Evolutionary conservation across 495 filamentous ascomycete species (phyloP), one percentile per base, ranked within the genome.

Genomic region (Xylaria sp.): DNA sequence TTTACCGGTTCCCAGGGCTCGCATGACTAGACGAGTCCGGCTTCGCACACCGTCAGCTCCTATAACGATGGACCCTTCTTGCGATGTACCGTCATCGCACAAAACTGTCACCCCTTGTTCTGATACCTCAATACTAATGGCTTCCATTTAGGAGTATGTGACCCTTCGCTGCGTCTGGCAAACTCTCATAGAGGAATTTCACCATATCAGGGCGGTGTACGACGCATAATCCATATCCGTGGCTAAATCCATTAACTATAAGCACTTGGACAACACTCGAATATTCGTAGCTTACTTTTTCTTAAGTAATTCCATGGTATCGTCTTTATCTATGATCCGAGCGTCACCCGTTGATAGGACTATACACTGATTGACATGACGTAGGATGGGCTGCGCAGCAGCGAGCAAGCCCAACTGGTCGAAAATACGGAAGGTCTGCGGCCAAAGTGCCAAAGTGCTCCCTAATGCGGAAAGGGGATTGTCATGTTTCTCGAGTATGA

Each of bases 41-140:
- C 81, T 84, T 63, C 84, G 81, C n/a, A 85, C 79, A 3, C 85
- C 85, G 68, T 88, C 86, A 24, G 82, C 83, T 8, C 85, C 85
- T 21, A 88, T 71, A n/a, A 87, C 77, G 33, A 87, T 68, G 50
- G 79, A 76, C 7, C 85, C 86, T 1, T 76, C 71, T 61, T 80
- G 80, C 0, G 71, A 53, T 15, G 72, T 74, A 0, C 85, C 85
- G 50, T 85, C 81, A 14, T 75, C 73, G 35, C 78, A 80, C 21
- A 41, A 44, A 8, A 81, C 78, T 2, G 62, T 64, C 7, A 79
- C 78, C 6, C 62, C 71, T 1, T 43, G 58, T 5, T 70, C 66
- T 7, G 52, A 7, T n/a, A 75, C 55, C 11, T 74, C 63, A 43
- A 86, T 76, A n/a, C 75, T 75, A 2, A 65, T 64, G 11, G 83